phyloP scores from a whole-genome alignment of 2,329 filamentous ascomycete genomes.

The Cryphonectria naterciae region DNA sequence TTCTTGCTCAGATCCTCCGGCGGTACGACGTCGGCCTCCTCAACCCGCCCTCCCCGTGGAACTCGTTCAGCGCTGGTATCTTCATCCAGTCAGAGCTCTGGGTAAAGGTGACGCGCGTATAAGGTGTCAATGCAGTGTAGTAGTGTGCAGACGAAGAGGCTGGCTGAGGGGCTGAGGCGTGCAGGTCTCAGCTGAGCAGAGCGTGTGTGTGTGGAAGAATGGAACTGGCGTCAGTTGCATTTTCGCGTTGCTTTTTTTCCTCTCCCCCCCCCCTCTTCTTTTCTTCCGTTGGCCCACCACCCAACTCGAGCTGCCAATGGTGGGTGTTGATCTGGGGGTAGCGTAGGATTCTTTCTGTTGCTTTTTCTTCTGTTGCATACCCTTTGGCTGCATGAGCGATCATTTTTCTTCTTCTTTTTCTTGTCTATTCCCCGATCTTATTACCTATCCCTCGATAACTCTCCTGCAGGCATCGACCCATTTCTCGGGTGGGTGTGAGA shows the following conservation, averaged over 20 bases:
- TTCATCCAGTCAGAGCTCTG: slow-evolving; percentile 37
- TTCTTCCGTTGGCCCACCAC: slow-evolving; percentile 6
- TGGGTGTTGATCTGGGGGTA: slow-evolving; percentile 5
- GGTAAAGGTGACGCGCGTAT: slow-evolving; percentile 35
- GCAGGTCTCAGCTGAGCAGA: neutral
- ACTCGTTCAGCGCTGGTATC: slow-evolving; percentile 35
- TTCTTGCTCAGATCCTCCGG: slow-evolving; percentile 28
- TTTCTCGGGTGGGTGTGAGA: neutral
- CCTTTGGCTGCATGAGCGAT: slow-evolving; percentile 14
- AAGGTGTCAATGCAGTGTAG: neutral
- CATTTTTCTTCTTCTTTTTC: neutral
- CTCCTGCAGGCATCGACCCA: slow-evolving; percentile 6
- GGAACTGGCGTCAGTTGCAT: slow-evolving; percentile 5
- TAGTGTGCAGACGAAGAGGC: neutral
- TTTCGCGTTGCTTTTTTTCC: slow-evolving; percentile 6
- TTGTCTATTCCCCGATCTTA: neutral
- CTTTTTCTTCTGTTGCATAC: neutral
- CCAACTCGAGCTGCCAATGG: neutral
- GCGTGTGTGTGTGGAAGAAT: neutral
- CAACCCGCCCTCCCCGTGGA: slow-evolving; percentile 34
- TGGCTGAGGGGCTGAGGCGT: neutral
- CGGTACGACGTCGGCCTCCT: slow-evolving; percentile 36
- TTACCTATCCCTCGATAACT: neutral
- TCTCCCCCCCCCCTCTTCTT: neutral
- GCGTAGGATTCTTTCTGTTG: neutral